Evolutionary conservation across 345 rosid genomes (phyloP).

Genomic region (Eucalyptus marginata): DNA sequence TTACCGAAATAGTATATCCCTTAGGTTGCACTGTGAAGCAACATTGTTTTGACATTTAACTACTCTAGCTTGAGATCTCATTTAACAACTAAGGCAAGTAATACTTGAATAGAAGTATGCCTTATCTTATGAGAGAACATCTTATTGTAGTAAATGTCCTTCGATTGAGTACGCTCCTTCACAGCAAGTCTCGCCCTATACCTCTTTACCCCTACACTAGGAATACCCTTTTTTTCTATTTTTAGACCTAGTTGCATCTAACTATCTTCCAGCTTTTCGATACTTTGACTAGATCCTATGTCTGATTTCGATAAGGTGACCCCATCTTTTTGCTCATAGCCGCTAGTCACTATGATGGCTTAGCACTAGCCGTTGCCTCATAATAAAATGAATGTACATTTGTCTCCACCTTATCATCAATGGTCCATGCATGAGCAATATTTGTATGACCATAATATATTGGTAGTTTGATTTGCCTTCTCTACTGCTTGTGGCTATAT

Average conservation of each 20-base stretch:
- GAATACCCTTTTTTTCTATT: background rate
- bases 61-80: rapidly evolving
- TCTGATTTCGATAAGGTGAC: rapidly evolving
- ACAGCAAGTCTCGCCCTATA: too few species aligned
- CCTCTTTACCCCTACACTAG: background rate
- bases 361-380: background rate
- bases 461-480: too few species aligned
- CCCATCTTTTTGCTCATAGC: background rate
- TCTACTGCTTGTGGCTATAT: too few species aligned
- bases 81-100: background rate
- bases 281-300: background rate
- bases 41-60: too few species aligned
- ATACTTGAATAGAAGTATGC: background rate
- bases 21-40: rapidly evolving
- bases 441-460: too few species aligned
- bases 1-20: too few species aligned
- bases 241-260: background rate
- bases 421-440: too few species aligned
- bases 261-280: background rate
- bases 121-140: too few species aligned
- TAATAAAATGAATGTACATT: background rate
- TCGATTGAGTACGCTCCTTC: background rate
- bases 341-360: rapidly evolving
- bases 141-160: too few species aligned
- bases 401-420: background rate